These are phyloP conservation scores for Cyberlindnera petersonii DNA, from an alignment of 805 yeast genomes.

Conservation along the genomic window DNA sequence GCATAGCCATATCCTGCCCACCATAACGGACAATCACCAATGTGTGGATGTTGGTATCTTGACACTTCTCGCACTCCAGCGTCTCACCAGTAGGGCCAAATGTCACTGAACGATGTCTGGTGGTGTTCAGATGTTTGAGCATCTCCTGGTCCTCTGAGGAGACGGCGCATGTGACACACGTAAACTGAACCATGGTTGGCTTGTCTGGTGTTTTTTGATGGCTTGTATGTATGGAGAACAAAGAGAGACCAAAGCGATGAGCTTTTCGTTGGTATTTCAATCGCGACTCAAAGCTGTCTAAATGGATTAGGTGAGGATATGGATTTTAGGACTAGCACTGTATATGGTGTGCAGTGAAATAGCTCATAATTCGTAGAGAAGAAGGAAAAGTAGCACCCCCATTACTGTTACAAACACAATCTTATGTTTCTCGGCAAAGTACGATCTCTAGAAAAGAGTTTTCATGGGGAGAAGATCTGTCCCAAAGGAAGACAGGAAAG, in stretches of 20 bases:
- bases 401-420: too few species aligned
- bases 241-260: neutral
- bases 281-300: too few species aligned
- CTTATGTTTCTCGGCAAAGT: too few species aligned
- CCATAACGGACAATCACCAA: conserved; percentile 49
- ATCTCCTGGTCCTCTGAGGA: conserved; percentile 36
- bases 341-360: neutral
- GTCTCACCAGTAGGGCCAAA: conserved; percentile 36
- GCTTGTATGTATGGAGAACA: neutral
- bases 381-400: neutral
- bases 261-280: neutral
- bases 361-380: neutral
- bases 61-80: conserved; percentile 54
- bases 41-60: conserved; percentile 49
- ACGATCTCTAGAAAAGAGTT: too few species aligned
- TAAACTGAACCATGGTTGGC: conserved; percentile 27
- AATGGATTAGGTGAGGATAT: too few species aligned
- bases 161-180: conserved; percentile 45
- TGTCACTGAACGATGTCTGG: conserved; percentile 49
- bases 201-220: too few species aligned
- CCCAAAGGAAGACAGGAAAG: too few species aligned
- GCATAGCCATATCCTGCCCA: conserved; percentile 48
- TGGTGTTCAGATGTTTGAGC: conserved; percentile 47
- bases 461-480: too few species aligned
- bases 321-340: neutral